Base-by-base conservation (phyloP, 345 rosid genomes). In the Euphorbia peplus region DNA sequence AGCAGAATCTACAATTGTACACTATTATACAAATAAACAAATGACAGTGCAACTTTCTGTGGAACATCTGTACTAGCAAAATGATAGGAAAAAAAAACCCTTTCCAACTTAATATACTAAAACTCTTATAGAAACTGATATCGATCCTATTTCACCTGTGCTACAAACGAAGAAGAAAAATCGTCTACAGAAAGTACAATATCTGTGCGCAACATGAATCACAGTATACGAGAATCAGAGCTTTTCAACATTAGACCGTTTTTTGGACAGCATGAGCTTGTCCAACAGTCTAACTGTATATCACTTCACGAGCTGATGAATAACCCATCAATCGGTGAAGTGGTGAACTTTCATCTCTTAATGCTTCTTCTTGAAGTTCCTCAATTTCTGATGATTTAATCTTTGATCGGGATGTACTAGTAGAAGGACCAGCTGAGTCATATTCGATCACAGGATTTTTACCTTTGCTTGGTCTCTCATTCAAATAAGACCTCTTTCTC, bases 311-410 rank as follows among this genome's bases (percentile, higher is more conserved):
- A n/a, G 81, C 77, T 8, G 98, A 86, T 71, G 91, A 76, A 79
- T 89, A 93, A 50, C 98, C 97, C 96, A 93, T 88, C 44, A 93
- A 86, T 66, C 67, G 74, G 75, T 93, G 98, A 70, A 93, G 95
- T 3, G 87, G 92, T 9, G 88, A 88, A 70, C 86, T 80, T 59
- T 78, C 77, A 68, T 73, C 70, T 56, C 71, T 80, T 53, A 81
- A 78, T 48, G 76, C 74, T 65, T 72, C 64, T 51, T 61, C 79
- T 41, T 75, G 74, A 63, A 68, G 52, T 72, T 81, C 82, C 70
- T 83, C 80, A 52, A 52, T 78, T 69, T 81, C 88, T 14, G 88
- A 68, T 59, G 79, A 70, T 35, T 19, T 68, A 26, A 53, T 82
- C 72, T 79, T 77, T 3, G 78, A 41, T 47, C 54, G 59, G 73